phyloP scores from a whole-genome alignment of 345 rosid species.

The Ailanthus altissimus region DNA sequence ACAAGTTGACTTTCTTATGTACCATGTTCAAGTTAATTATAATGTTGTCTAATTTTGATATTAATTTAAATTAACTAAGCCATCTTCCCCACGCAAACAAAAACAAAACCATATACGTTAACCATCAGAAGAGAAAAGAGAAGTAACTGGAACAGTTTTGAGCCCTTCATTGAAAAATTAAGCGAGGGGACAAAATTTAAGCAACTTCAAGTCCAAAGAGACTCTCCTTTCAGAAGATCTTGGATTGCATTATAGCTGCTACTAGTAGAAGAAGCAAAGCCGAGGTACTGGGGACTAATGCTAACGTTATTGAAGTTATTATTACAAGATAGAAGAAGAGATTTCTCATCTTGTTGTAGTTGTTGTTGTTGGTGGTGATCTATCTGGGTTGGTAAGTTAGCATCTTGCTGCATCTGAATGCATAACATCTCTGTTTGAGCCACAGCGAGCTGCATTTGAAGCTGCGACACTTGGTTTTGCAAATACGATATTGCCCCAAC shows the following conservation, averaged over 20 bases:
- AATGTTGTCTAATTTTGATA: not conserved
- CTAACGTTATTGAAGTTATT: slow-evolving; percentile 35
- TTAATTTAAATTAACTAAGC: too few species aligned
- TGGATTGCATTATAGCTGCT: slow-evolving; percentile 58
- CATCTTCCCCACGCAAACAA: not conserved
- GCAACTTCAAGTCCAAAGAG: slow-evolving; percentile 58
- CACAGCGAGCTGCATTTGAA: slow-evolving; percentile 80
- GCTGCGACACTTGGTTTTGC: slow-evolving; percentile 76
- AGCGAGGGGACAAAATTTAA: not conserved
- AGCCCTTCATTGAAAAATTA: not conserved
- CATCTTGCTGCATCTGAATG: slow-evolving; percentile 76
- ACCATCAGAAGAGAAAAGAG: not conserved
- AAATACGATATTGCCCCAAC: slow-evolving; percentile 80
- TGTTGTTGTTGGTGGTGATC: too few species aligned
- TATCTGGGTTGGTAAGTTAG: slow-evolving; percentile 34
- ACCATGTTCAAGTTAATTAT: not conserved
- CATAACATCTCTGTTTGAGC: slow-evolving; percentile 81
- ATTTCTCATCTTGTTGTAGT: slow-evolving; percentile 49
- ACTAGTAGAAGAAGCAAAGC: slow-evolving; percentile 61
- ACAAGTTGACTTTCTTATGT: slow-evolving; percentile 16
- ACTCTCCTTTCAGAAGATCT: slow-evolving; percentile 72
- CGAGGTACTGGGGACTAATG: slow-evolving; percentile 47
- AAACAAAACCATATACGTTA: not conserved
- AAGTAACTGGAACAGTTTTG: not conserved
- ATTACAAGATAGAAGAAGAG: slow-evolving; percentile 39